Percentiles rank a stretch among this genome's conserved stretches.
phyloP scores from a whole-genome alignment of 2,329 filamentous ascomycete species.

The Talaromyces funiculosus region DNA sequence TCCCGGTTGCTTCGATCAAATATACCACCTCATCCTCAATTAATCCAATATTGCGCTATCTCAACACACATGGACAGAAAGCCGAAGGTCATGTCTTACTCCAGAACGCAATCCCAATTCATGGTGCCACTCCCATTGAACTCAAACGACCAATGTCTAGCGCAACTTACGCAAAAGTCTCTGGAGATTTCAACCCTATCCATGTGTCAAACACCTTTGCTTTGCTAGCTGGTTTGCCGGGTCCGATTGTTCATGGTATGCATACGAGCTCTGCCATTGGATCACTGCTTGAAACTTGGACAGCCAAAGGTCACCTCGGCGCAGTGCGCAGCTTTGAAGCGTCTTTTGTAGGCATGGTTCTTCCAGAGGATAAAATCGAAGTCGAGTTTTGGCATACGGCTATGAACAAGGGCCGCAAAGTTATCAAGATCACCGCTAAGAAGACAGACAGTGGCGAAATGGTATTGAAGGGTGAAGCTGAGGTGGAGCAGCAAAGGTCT shows the following conservation, averaged over 20 bases:
- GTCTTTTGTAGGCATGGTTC: constrained; percentile 91
- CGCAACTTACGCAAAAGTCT: constrained; percentile 95
- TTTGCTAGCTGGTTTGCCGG: constrained; percentile 87
- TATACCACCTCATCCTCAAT: not conserved
- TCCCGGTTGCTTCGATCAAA: constrained; percentile 83
- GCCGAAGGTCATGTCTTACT: not conserved
- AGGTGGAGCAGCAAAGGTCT: constrained; percentile 94
- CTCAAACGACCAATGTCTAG: constrained; percentile 93
- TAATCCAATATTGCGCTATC: not conserved
- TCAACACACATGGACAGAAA: not conserved
- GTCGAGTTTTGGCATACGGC: constrained; percentile 94
- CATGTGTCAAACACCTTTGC: constrained; percentile 96
- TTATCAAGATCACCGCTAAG: constrained; percentile 95
- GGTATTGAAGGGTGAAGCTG: constrained; percentile 87
- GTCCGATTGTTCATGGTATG: constrained; percentile 98
- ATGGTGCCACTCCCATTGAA: constrained; percentile 61
- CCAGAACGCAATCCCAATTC: not conserved
- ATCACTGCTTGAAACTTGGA: constrained; percentile 95
- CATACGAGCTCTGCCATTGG: constrained; percentile 96
- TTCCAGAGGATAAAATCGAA: constrained; percentile 89
- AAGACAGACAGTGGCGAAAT: constrained; percentile 96
- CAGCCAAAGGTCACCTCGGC: constrained; percentile 85
- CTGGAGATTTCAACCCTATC: constrained; percentile 97
- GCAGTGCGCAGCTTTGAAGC: constrained; percentile 96
- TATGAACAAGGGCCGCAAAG: constrained; percentile 97